Percentiles rank a stretch among this genome's conserved stretches.
Evolutionary conservation across 2,329 filamentous ascomycete species (phyloP).

Genomic region (Epichloe sp.): DNA sequence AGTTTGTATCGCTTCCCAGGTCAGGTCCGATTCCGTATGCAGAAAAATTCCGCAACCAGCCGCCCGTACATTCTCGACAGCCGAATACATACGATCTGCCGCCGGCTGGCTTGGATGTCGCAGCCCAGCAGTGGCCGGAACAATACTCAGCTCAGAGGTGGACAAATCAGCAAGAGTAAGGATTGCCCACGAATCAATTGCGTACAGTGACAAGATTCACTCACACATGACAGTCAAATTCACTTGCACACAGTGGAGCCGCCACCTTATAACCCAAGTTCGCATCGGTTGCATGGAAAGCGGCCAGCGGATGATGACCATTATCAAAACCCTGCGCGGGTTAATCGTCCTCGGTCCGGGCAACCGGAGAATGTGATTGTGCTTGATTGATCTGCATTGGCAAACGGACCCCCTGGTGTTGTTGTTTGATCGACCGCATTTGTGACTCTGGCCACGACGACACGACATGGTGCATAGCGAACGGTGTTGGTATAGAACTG

Average conservation of each 20-base stretch:
- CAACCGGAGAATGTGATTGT: slow-evolving; percentile 18
- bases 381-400: slow-evolving; percentile 15
- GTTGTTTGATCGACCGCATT: background rate
- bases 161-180: slow-evolving; percentile 3
- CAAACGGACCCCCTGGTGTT: background rate
- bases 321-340: background rate
- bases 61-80: background rate
- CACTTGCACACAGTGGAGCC: background rate
- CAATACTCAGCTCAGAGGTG: background rate
- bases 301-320: slow-evolving; percentile 3
- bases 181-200: background rate
- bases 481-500: slow-evolving; percentile 6
- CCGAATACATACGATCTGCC: background rate
- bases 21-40: slow-evolving; percentile 1
- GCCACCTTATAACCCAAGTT: background rate
- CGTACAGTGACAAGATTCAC: background rate
- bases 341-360: slow-evolving; percentile 8
- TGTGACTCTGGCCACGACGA: background rate
- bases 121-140: background rate
- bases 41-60: background rate
- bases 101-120: background rate
- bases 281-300: slow-evolving; percentile 2
- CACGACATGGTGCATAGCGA: slow-evolving; percentile 2
- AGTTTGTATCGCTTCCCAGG: slow-evolving; percentile 10
- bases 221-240: background rate